Evolutionary conservation across 257 asterid species (phyloP).

Genomic region (Scutellaria minor): DNA sequence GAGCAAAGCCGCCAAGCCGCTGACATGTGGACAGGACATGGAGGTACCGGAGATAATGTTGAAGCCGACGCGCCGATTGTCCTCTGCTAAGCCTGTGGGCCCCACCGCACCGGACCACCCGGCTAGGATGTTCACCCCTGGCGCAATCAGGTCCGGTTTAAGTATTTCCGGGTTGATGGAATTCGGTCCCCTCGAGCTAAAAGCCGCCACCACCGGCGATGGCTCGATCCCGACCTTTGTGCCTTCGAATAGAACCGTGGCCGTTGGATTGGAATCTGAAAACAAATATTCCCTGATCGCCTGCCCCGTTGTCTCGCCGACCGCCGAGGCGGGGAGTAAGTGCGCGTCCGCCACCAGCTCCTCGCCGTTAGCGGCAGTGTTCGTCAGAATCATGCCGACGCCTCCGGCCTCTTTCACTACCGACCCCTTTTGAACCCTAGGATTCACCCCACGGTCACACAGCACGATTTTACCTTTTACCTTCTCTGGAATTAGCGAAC

Average conservation of each 20-base stretch:
- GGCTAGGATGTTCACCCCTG: slow-evolving; percentile 79
- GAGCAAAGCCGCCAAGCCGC: slow-evolving; percentile 77
- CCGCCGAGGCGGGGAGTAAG: slow-evolving; percentile 64
- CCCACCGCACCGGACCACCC: slow-evolving; percentile 68
- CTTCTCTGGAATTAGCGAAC: slow-evolving; percentile 58
- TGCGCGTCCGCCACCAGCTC: slow-evolving; percentile 85
- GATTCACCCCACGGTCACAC: slow-evolving; percentile 70
- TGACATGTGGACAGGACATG: slow-evolving; percentile 87
- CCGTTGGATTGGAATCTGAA: slow-evolving; percentile 57
- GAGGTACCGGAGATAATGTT: slow-evolving; percentile 84
- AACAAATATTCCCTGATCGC: slow-evolving; percentile 44
- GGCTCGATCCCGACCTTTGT: slow-evolving; percentile 71
- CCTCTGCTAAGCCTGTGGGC: slow-evolving; percentile 67
- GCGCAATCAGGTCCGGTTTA: slow-evolving; percentile 78
- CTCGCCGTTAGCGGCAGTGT: slow-evolving; percentile 73
- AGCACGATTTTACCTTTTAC: slow-evolving; percentile 69
- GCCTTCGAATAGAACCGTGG: slow-evolving; percentile 57
- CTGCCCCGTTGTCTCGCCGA: slow-evolving; percentile 59
- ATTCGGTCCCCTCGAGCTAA: slow-evolving; percentile 82
- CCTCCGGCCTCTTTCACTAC: slow-evolving; percentile 77
- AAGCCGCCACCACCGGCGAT: slow-evolving; percentile 76
- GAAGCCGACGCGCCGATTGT: slow-evolving; percentile 61
- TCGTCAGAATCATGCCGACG: slow-evolving; percentile 61
- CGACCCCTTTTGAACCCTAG: slow-evolving; percentile 68
- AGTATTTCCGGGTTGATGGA: slow-evolving; percentile 56